These are phyloP conservation scores for Mentha longifolia DNA, from an alignment of 257 asterid species.

Conservation along the genomic window DNA sequence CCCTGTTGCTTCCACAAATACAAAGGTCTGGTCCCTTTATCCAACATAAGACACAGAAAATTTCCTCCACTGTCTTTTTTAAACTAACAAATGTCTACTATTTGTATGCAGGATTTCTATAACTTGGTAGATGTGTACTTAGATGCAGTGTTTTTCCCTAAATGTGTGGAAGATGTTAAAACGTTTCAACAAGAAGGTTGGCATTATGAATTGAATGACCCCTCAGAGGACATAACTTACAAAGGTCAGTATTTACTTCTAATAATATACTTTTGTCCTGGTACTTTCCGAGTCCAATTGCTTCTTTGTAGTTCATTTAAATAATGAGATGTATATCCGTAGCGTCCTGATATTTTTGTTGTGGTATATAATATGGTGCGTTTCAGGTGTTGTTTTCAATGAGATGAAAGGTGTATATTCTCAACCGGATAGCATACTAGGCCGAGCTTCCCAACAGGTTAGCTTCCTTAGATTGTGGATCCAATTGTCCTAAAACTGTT, in stretches of 20 bases:
- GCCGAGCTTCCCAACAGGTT: conserved; percentile 93
- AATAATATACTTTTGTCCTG: conserved; percentile 5
- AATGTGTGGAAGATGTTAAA: conserved; percentile 89
- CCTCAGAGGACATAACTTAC: conserved; percentile 92
- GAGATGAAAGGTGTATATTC: conserved; percentile 99
- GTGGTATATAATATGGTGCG: conserved; percentile 20
- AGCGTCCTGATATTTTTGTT: conserved; percentile 25
- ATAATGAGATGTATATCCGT: conserved; percentile 18
- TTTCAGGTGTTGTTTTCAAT: conserved; percentile 95
- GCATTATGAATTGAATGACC: conserved; percentile 97
- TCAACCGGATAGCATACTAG: conserved; percentile 97
- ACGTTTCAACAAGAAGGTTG: conserved; percentile 99
- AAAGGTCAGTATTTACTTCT: conserved; percentile 59
- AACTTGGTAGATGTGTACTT: conserved; percentile 98
- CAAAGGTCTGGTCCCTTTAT: conserved; percentile 60
- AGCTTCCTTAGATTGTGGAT: conserved; percentile 25
- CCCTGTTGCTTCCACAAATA: conserved; percentile 97
- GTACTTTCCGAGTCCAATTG: conserved; percentile 4
- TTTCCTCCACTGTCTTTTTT: conserved; percentile 11
- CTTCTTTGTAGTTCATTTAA: conserved; percentile 5
- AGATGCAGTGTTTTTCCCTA: conserved; percentile 97
- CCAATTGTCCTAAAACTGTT: background rate
- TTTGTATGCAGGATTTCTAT: conserved; percentile 79
- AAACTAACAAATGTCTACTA: conserved; percentile 27
- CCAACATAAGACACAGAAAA: conserved; percentile 10